These are phyloP conservation scores for Aureobasidium musti DNA, from an alignment of 2,329 filamentous ascomycete species.

Conservation along the genomic window DNA sequence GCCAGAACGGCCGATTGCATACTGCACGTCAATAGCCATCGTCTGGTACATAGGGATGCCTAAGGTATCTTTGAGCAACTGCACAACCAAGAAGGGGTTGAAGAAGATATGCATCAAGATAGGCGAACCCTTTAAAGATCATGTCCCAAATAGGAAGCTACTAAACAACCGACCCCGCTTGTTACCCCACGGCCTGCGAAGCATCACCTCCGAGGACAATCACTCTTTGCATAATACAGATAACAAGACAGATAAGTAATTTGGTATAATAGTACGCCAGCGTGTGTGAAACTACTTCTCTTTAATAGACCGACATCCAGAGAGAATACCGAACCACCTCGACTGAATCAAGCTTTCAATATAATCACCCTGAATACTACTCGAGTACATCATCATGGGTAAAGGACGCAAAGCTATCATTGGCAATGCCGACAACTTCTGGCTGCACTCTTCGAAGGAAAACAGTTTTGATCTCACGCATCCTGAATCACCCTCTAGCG, in stretches of 20 bases:
- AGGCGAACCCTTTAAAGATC: not conserved
- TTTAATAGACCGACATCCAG: not conserved
- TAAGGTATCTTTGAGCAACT: not conserved
- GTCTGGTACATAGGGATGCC: not conserved
- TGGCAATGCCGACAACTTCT: slow-evolving; percentile 48
- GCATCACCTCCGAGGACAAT: not conserved
- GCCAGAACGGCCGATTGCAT: too few species aligned
- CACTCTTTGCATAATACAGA: not conserved
- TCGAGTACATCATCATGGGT: not conserved
- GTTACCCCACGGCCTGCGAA: not conserved
- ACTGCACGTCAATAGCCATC: not conserved
- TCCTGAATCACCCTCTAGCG: slow-evolving; percentile 38
- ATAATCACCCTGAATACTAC: not conserved
- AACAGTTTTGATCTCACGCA: slow-evolving; percentile 53
- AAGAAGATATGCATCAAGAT: not conserved
- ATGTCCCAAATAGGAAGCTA: slow-evolving; percentile 18
- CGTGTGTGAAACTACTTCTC: not conserved
- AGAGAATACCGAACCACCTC: not conserved
- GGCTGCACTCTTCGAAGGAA: slow-evolving; percentile 47
- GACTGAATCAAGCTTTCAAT: not conserved
- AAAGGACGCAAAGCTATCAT: slow-evolving; percentile 44
- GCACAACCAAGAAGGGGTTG: not conserved
- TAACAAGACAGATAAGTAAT: slow-evolving; percentile 15
- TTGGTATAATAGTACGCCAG: not conserved
- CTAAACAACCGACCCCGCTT: not conserved